phyloP scores from a whole-genome alignment of 2,329 filamentous ascomycete genomes.

The Verticillium longisporum region DNA sequence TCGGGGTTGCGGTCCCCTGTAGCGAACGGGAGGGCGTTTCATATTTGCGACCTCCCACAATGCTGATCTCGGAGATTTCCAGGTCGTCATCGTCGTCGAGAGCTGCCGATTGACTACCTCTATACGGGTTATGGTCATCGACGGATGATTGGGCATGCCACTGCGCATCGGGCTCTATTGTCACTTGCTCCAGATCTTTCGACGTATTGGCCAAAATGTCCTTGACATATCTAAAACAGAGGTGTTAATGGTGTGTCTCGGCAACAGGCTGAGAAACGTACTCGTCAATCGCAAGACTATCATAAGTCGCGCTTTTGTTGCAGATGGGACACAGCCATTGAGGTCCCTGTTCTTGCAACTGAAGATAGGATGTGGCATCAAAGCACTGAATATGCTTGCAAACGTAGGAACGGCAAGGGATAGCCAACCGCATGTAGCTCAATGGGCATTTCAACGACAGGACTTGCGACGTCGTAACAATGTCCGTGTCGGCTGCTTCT shows the following conservation, averaged over 20 bases:
- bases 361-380: conserved; percentile 84
- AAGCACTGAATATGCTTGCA: conserved; percentile 95
- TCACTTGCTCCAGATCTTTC: conserved; percentile 71
- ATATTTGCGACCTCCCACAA: conserved; percentile 23
- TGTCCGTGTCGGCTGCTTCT: conserved; percentile 79
- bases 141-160: conserved; percentile 51
- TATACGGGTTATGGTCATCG: conserved; percentile 14
- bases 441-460: conserved; percentile 91
- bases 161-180: conserved; percentile 77
- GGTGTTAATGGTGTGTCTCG: neutral
- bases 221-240: conserved; percentile 62
- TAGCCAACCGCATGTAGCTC: conserved; percentile 72
- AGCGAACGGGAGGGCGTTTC: conserved; percentile 28
- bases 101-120: neutral
- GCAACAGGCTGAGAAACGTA: conserved; percentile 34
- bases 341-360: conserved; percentile 90
- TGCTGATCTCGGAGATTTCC: conserved; percentile 37
- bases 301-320: conserved; percentile 74
- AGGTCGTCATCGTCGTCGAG: conserved; percentile 42
- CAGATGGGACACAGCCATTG: conserved; percentile 97
- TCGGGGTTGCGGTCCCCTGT: conserved; percentile 29
- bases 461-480: conserved; percentile 80
- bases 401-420: conserved; percentile 70
- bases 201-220: conserved; percentile 76
- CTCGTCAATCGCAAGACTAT: conserved; percentile 81